Evolutionary conservation across 1,284 basidiomycete genomes (phyloP).

Genomic region (Lentinula novae-zelandiae): DNA sequence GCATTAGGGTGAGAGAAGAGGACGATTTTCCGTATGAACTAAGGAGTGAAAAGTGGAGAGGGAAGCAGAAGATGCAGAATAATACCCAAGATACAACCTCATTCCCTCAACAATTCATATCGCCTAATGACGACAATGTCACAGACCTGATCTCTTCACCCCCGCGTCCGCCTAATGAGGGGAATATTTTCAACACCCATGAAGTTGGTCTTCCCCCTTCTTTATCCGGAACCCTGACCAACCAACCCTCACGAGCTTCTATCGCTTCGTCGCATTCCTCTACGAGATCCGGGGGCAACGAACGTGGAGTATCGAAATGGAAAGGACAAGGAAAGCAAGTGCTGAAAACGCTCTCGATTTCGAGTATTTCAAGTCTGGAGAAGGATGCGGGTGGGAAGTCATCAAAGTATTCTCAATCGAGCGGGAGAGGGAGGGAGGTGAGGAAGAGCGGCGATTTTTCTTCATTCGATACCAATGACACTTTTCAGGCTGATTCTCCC

Average conservation of each 20-base stretch:
- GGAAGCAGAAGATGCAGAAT: slow-evolving; percentile 9
- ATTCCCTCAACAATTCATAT: not conserved
- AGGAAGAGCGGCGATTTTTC: not conserved
- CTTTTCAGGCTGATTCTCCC: not conserved
- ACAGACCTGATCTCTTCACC: not conserved
- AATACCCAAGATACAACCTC: not conserved
- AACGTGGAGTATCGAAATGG: slow-evolving; percentile 3
- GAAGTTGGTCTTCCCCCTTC: slow-evolving; percentile 10
- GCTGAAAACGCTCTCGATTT: not conserved
- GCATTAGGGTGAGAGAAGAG: not conserved
- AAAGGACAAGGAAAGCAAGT: slow-evolving; percentile 3
- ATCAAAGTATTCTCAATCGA: not conserved
- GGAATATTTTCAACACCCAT: not conserved
- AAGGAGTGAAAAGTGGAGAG: slow-evolving; percentile 8
- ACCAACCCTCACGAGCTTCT: slow-evolving; percentile 5
- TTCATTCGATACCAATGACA: not conserved
- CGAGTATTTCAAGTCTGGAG: slow-evolving; percentile 4
- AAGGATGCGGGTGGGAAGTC: not conserved
- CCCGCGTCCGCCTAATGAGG: not conserved
- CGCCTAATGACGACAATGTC: not conserved
- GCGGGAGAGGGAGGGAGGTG: not conserved
- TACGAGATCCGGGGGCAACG: not conserved
- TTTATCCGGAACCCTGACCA: slow-evolving; percentile 4
- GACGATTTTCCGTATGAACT: not conserved
- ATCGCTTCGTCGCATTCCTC: slow-evolving; percentile 1